These are phyloP conservation scores for Penicillium simplicissimum DNA, from an alignment of 495 filamentous ascomycete species.

Conservation along the genomic window DNA sequence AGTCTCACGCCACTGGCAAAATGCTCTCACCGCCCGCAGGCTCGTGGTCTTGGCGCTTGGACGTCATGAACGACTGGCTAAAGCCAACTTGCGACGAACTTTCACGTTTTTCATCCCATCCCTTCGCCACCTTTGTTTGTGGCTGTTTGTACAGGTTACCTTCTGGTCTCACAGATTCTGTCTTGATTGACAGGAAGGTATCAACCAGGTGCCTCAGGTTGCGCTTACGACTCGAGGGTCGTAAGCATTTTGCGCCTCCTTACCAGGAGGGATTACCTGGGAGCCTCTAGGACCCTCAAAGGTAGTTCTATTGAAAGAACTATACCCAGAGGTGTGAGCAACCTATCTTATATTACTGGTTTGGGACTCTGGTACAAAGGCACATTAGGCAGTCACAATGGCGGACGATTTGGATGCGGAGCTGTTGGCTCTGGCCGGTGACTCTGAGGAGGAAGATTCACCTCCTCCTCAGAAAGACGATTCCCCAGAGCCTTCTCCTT, in stretches of 20 bases:
- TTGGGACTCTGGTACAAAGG: not conserved
- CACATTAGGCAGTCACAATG: slow-evolving; percentile 38
- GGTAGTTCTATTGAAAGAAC: not conserved
- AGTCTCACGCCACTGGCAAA: slow-evolving; percentile 1
- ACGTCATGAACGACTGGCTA: slow-evolving; percentile 32
- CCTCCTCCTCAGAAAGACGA: slow-evolving; percentile 36
- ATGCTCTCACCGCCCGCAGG: slow-evolving; percentile 25
- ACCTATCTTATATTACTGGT: not conserved
- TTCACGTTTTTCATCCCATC: slow-evolving; percentile 7
- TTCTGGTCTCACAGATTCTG: not conserved
- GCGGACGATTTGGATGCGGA: slow-evolving; percentile 81
- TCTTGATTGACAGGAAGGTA: not conserved
- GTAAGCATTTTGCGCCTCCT: slow-evolving; percentile 22
- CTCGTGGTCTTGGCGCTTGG: slow-evolving; percentile 28
- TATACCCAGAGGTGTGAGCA: not conserved
- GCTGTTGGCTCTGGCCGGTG: slow-evolving; percentile 82
- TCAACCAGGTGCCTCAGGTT: not conserved
- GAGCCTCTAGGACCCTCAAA: not conserved
- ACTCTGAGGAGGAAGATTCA: slow-evolving; percentile 57
- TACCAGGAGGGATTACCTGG: slow-evolving; percentile 12
- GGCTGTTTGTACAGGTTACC: slow-evolving; percentile 14
- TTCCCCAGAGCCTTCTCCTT: slow-evolving; percentile 40
- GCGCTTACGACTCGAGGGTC: not conserved
- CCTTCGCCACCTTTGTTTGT: not conserved
- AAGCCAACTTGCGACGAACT: slow-evolving; percentile 29